phyloP scores from a whole-genome alignment of 1,284 basidiomycete species.

The Xerocomus cyaneibrunnescens region DNA sequence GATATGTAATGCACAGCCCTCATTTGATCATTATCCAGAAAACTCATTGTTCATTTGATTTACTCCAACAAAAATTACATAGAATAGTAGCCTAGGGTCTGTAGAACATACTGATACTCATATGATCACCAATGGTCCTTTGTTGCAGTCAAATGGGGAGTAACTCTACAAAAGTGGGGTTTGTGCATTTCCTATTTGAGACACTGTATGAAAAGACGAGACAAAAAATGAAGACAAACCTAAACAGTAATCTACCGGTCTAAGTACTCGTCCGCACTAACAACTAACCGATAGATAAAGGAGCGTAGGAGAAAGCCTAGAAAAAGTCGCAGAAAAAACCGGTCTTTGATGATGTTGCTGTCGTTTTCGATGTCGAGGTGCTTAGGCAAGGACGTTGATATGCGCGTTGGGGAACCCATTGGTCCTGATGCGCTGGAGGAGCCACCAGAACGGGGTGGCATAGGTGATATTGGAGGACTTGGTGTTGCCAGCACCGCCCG shows the following conservation, averaged over 20 bases:
- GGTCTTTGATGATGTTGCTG: neutral
- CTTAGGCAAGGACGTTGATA: neutral
- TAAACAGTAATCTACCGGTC: neutral
- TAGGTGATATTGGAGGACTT: neutral
- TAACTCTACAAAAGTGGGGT: too few relatives aligned
- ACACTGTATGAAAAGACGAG: neutral
- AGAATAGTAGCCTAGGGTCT: too few relatives aligned
- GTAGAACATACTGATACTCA: too few relatives aligned
- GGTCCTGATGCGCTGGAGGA: neutral
- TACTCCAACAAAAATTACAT: too few relatives aligned
- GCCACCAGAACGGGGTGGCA: slow-evolving; percentile 2
- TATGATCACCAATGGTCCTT: too few relatives aligned
- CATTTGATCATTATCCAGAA: too few relatives aligned
- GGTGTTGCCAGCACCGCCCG: neutral
- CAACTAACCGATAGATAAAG: neutral
- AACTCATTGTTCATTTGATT: too few relatives aligned
- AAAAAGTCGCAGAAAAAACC: neutral
- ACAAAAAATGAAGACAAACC: neutral
- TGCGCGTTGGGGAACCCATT: neutral
- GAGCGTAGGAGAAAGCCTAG: neutral
- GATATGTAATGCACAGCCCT: too few relatives aligned
- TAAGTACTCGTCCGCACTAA: neutral
- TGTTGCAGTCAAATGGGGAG: too few relatives aligned
- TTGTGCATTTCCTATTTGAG: too few relatives aligned
- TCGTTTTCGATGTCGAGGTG: neutral